phyloP scores from a whole-genome alignment of 768 basidiomycete species.

The Xerocomellus amylosporus region DNA sequence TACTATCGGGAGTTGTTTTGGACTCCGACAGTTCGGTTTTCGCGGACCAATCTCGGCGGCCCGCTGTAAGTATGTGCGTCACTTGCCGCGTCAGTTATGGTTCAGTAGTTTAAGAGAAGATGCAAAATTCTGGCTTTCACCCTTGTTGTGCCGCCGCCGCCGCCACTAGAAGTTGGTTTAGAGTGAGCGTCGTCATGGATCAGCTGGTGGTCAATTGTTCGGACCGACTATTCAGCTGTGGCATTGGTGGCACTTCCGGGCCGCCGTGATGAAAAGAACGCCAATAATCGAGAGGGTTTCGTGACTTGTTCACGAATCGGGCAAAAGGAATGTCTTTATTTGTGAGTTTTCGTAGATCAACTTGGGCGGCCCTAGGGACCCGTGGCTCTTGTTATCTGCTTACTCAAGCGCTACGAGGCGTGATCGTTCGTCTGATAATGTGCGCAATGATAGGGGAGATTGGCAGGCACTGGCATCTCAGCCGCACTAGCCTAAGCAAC shows the following conservation, averaged over 20 bases:
- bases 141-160: not conserved
- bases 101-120: not conserved
- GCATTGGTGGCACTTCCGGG: not conserved
- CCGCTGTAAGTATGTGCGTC: not conserved
- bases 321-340: not conserved
- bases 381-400: not conserved
- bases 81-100: not conserved
- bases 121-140: not conserved
- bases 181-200: not conserved
- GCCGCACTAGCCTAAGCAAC: not conserved
- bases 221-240: not conserved
- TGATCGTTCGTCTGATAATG: not conserved
- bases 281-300: not conserved
- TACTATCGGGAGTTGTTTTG: not conserved
- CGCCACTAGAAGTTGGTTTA: not conserved
- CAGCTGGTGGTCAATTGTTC: not conserved
- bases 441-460: not conserved
- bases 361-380: not conserved
- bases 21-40: constrained; percentile 1
- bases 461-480: not conserved
- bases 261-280: not conserved
- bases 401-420: not conserved
- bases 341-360: not conserved
- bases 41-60: not conserved
- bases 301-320: not conserved